phyloP scores from a whole-genome alignment of 2,329 filamentous ascomycete genomes.

The Colletotrichum coccodes region DNA sequence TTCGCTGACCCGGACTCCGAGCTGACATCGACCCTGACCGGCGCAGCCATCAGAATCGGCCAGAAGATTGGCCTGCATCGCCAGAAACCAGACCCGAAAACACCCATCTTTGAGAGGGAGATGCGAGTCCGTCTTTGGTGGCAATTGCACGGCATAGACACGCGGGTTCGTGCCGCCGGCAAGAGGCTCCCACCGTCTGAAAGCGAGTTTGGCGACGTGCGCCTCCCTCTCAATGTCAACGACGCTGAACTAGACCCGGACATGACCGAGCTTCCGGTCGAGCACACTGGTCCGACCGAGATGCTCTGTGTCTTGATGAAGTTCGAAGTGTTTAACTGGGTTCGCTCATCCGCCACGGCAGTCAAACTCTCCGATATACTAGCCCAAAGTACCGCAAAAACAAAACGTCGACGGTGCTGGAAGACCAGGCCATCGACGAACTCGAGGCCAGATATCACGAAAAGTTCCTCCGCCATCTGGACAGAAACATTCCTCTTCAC shows the following conservation, averaged over 20 bases:
- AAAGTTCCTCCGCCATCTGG: constrained; percentile 37
- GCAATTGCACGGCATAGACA: constrained; percentile 38
- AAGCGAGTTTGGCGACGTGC: constrained; percentile 46
- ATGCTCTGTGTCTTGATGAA: constrained; percentile 56
- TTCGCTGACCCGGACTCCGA: constrained; percentile 41
- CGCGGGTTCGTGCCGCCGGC: constrained; percentile 27
- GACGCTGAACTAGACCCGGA: constrained; percentile 62
- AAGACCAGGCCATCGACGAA: constrained; percentile 39
- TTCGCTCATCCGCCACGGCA: constrained; percentile 37
- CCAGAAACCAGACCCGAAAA: constrained; percentile 19
- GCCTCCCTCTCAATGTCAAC: constrained; percentile 66
- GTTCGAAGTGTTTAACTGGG: constrained; percentile 41
- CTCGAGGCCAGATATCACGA: constrained; percentile 38
- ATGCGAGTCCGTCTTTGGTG: constrained; percentile 43
- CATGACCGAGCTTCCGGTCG: constrained; percentile 56
- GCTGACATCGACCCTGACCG: constrained; percentile 37
- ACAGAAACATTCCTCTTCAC: constrained; percentile 42
- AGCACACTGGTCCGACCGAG: constrained; percentile 62
- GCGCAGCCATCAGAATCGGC: constrained; percentile 37
- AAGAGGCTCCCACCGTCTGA: constrained; percentile 13
- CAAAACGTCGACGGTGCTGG: constrained; percentile 20
- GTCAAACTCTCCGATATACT: constrained; percentile 35
- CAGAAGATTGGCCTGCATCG: constrained; percentile 40
- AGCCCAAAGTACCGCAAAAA: background rate
- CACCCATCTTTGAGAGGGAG: constrained; percentile 39